Base-by-base conservation (phyloP, 2,329 filamentous ascomycete genomes). In the Ceratocystis colombiana region DNA sequence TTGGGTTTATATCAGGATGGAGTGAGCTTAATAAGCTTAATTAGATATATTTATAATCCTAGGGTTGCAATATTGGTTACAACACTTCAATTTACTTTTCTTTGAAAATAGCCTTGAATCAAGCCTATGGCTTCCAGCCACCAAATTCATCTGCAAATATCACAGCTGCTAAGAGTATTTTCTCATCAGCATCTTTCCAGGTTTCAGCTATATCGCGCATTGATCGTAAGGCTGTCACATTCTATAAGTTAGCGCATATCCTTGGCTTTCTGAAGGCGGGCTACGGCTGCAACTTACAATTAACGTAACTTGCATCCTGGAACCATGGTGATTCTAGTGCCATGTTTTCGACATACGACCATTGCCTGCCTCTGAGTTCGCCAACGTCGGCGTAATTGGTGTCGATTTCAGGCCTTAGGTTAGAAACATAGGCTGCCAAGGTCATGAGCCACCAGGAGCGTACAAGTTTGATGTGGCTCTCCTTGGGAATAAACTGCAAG, bases 361-460 rank as follows among this genome's bases (percentile, higher is more conserved):
- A 99, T 62, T 83, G 80, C 71, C 85, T 85, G 1, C 79, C 82
- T 48, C 82, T 80, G n/a, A 84, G 71, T 57, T 90, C 84, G 53
- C 80, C 79, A 8, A 70, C 68, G 4, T 80, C 78, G 67, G 94
- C 80, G 33, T 82, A 79, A 66, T 87, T 82, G n/a, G 83, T 77
- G 65, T 88, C 82, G 66, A 96, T 84, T 67, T 80, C 77, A 0
- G 92, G 94, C 22, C 93, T 82, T 30, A 88, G 77, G 72, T 89
- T 87, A 1, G 85, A 77, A 64, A 96, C 84, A 73, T 94, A 97
- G 10, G 92, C 82, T 0, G 85, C 83, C 53, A 96, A 75, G 0
- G 88, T 84, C 53, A 96, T 82, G 4, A 99, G 77, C 89, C 90
- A 96, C 91, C 94, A 97, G 74, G 96, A 86, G 48, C 88, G 81